Evolutionary conservation across 2,329 filamentous ascomycete genomes (phyloP).

Genomic region (Trichoderma aggressivum): DNA sequence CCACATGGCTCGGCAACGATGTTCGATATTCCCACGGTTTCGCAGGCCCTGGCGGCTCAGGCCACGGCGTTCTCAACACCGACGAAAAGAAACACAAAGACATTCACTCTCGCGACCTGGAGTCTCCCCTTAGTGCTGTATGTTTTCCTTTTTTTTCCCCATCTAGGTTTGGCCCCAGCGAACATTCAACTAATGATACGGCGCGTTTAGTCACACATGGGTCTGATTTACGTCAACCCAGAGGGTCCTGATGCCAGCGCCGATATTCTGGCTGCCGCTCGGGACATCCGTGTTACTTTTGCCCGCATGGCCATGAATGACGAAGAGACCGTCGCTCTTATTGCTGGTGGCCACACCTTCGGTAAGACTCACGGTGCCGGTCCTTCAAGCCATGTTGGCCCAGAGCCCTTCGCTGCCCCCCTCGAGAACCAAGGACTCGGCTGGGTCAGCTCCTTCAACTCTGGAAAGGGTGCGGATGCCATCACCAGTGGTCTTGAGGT

Average conservation of each 20-base stretch:
- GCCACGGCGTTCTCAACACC: conserved; percentile 32
- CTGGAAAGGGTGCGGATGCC: conserved; percentile 67
- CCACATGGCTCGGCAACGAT: conserved; percentile 71
- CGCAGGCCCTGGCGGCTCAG: conserved; percentile 34
- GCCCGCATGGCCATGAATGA: conserved; percentile 80
- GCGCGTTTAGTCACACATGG: conserved; percentile 35
- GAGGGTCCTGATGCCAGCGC: conserved; percentile 71
- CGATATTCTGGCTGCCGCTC: conserved; percentile 64
- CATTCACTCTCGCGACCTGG: conserved; percentile 60
- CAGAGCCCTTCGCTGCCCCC: conserved; percentile 62
- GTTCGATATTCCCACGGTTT: conserved; percentile 60
- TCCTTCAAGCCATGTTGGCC: conserved; percentile 59
- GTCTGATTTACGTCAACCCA: conserved; percentile 79
- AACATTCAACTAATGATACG: neutral
- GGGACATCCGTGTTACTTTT: conserved; percentile 73
- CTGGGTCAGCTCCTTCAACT: conserved; percentile 62
- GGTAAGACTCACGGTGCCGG: conserved; percentile 79
- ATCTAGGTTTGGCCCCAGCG: too few species aligned
- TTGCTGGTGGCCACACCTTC: conserved; percentile 74
- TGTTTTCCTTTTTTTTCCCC: conserved; percentile 50
- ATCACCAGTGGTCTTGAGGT: conserved; percentile 78
- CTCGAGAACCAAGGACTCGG: conserved; percentile 69
- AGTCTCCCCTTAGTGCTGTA: conserved; percentile 63
- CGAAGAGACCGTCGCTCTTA: conserved; percentile 76
- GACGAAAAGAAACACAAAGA: conserved; percentile 41